phyloP scores from a whole-genome alignment of 257 asterid species.

The Jaltomata sinuosa region DNA sequence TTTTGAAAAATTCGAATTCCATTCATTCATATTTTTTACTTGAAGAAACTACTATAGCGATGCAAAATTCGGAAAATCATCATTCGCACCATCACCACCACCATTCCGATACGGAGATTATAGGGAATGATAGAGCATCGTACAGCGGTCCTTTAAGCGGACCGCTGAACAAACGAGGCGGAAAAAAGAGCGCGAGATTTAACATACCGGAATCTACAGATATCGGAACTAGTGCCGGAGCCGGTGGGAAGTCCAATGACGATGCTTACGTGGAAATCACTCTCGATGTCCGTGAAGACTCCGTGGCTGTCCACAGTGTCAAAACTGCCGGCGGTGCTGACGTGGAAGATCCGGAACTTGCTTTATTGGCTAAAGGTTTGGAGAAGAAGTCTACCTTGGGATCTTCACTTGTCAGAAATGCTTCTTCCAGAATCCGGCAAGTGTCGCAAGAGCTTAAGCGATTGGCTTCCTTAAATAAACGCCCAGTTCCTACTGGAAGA shows the following conservation, averaged over 20 bases:
- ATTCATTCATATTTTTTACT: neutral
- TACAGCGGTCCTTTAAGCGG: constrained; percentile 65
- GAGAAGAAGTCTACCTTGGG: constrained; percentile 61
- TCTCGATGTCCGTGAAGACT: constrained; percentile 72
- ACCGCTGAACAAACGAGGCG: constrained; percentile 60
- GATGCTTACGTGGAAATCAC: constrained; percentile 90
- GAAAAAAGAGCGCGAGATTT: constrained; percentile 64
- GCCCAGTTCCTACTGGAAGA: neutral
- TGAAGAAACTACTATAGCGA: neutral
- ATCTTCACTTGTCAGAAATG: constrained; percentile 42
- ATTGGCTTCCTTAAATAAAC: constrained; percentile 26
- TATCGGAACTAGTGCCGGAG: neutral
- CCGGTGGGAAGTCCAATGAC: constrained; percentile 1
- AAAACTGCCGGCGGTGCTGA: constrained; percentile 75
- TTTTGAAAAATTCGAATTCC: neutral
- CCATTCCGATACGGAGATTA: constrained; percentile 56
- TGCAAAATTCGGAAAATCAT: constrained; percentile 37
- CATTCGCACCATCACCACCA: constrained; percentile 28
- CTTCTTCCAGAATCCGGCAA: constrained; percentile 51
- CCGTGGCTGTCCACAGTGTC: constrained; percentile 93
- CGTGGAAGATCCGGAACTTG: constrained; percentile 81
- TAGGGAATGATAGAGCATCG: constrained; percentile 27
- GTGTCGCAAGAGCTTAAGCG: constrained; percentile 71
- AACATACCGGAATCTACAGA: constrained; percentile 33
- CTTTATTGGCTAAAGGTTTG: constrained; percentile 56